Evolutionary conservation across 331 rosid species (phyloP).

Genomic region (Rosa hybrid): DNA sequence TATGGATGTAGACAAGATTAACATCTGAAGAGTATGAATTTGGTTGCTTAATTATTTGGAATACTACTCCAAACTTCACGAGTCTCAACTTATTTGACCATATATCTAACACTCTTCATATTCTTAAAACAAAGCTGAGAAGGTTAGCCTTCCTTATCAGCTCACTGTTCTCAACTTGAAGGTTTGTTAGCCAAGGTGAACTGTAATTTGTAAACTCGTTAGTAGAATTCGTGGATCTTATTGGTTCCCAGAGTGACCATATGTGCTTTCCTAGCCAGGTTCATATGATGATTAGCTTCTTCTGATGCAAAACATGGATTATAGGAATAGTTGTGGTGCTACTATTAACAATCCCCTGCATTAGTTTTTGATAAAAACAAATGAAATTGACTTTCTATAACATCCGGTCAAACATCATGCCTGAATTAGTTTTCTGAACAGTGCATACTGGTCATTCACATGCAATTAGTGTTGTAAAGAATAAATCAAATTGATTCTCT

Average conservation of each 20-base stretch:
- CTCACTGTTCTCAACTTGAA: not conserved
- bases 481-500: not conserved
- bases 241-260: not conserved
- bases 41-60: not conserved
- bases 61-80: not conserved
- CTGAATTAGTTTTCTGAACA: not conserved
- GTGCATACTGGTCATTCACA: not conserved
- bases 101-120: not conserved
- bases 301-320: not conserved
- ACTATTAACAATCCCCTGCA: not conserved
- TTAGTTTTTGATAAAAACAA: not conserved
- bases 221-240: not conserved
- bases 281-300: slow-evolving; percentile 13
- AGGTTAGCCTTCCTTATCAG: not conserved
- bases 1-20: not conserved
- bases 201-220: not conserved
- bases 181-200: not conserved
- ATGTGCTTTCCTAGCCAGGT: not conserved
- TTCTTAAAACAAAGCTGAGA: not conserved
- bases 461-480: not conserved
- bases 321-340: not conserved
- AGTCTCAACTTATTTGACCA: slow-evolving; percentile 4
- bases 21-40: not conserved
- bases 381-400: not conserved
- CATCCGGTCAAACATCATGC: not conserved